Conservation (phyloP, 345 rosid genomes). For the Dipteronia sinensis region DNA sequence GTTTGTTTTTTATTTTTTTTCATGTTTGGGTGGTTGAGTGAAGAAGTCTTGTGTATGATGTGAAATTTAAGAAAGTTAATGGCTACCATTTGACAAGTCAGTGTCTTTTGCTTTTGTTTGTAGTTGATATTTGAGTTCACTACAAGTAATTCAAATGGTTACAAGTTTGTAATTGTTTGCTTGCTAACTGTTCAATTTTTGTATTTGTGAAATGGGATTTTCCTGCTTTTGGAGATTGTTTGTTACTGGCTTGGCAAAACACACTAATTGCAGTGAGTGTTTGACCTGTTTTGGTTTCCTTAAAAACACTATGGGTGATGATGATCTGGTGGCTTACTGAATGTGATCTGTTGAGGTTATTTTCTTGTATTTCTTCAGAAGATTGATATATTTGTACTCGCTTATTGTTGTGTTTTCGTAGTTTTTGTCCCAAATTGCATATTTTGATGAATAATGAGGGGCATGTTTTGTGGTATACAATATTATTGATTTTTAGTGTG, state of each 20-base stretch:
- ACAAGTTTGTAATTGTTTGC: not conserved
- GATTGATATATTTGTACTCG: not conserved
- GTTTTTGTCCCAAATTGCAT: too few relatives aligned
- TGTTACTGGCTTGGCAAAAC: not conserved
- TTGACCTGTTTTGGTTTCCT: not conserved
- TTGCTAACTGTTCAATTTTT: not conserved
- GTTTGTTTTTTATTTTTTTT: not conserved
- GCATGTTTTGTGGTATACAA: too few relatives aligned
- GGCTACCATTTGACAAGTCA: conserved; percentile 13
- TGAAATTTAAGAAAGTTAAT: conserved; percentile 3
- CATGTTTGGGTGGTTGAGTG: too few relatives aligned
- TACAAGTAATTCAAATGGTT: conserved; percentile 9
- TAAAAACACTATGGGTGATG: not conserved
- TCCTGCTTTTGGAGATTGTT: not conserved
- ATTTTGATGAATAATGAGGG: not conserved
- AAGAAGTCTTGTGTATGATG: not conserved
- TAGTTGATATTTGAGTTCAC: conserved; percentile 7
- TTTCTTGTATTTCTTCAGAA: not conserved
- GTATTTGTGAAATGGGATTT: conserved; percentile 4
- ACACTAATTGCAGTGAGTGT: too few relatives aligned
- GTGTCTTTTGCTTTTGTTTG: not conserved
- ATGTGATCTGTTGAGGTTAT: not conserved
- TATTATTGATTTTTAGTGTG: too few relatives aligned
- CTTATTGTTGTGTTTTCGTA: too few relatives aligned
- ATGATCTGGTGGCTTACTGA: not conserved